These are phyloP conservation scores for Aspergillus carlsbadensis DNA, from an alignment of 495 filamentous ascomycete species.

Conservation along the genomic window DNA sequence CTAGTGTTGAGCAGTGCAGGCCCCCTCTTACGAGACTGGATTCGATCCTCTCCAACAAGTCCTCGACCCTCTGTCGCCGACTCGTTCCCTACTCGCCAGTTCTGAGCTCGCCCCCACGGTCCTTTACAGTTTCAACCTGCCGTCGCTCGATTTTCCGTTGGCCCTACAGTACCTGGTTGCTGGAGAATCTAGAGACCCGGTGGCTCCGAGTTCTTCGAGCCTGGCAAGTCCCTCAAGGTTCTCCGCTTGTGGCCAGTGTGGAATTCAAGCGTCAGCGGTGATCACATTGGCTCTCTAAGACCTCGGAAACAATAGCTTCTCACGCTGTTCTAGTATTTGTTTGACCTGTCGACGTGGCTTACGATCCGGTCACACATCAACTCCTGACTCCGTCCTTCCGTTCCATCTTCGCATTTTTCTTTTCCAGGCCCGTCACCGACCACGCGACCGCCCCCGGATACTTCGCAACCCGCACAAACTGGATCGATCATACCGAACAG, in stretches of 20 bases:
- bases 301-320: not conserved
- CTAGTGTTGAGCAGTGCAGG: conserved; percentile 25
- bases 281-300: not conserved
- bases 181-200: conserved; percentile 15
- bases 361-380: conserved; percentile 17
- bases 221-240: conserved; percentile 25
- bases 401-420: conserved; percentile 29
- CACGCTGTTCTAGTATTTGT: not conserved
- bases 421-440: conserved; percentile 18
- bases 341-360: conserved; percentile 16
- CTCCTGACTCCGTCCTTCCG: conserved; percentile 7
- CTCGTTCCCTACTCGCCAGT: conserved; percentile 9
- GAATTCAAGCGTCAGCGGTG: conserved; percentile 10
- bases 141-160: conserved; percentile 4
- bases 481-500: not conserved
- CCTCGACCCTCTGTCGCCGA: conserved; percentile 18
- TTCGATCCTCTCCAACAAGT: conserved; percentile 28
- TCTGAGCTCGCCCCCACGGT: not conserved
- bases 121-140: not conserved
- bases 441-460: conserved; percentile 24
- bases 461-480: conserved; percentile 6
- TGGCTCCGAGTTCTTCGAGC: conserved; percentile 37
- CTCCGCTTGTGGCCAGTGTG: conserved; percentile 23
- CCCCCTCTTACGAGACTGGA: conserved; percentile 28
- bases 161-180: conserved; percentile 22